A percentile compares a stretch with the other conserved stretches of the same genome.
phyloP scores from a whole-genome alignment of 2,329 filamentous ascomycete species.

The Trichophyton schoenleinii region DNA sequence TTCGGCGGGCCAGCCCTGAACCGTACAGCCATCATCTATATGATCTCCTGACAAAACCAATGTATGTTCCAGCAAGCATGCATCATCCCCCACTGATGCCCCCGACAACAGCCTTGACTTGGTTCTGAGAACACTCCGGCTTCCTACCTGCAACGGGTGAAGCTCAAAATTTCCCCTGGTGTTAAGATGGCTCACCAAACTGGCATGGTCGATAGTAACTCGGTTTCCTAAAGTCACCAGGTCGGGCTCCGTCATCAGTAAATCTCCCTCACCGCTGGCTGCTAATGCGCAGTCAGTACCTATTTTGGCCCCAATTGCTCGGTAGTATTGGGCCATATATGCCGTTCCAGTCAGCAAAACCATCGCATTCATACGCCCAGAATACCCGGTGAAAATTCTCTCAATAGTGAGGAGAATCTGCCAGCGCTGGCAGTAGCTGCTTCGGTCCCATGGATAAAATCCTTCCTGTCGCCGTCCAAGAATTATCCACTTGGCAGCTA shows the following conservation, averaged over 20 bases:
- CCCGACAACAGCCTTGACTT: neutral
- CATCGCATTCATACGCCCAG: neutral
- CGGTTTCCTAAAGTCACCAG: constrained; percentile 1
- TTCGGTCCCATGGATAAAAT: neutral
- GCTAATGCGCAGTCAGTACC: neutral
- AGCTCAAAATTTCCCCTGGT: constrained; percentile 1
- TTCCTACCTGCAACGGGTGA: neutral
- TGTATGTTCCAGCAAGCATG: constrained; percentile 1
- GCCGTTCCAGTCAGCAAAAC: neutral
- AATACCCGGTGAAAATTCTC: neutral
- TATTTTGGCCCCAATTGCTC: neutral
- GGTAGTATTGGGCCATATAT: constrained; percentile 1
- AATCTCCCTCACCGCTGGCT: neutral
- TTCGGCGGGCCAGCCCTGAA: constrained; percentile 3
- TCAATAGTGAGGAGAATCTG: constrained; percentile 2
- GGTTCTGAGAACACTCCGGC: neutral
- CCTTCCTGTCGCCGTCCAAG: neutral
- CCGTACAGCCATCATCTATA: neutral
- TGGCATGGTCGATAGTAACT: constrained; percentile 5
- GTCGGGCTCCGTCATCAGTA: constrained; percentile 1
- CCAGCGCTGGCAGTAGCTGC: constrained; percentile 7
- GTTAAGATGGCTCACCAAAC: constrained; percentile 3
- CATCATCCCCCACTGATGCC: neutral
- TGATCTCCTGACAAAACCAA: constrained; percentile 1
- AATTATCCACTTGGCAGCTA: constrained; percentile 3